phyloP scores from a whole-genome alignment of 208 protist genomes.

The Trypanosoma lewisi region DNA sequence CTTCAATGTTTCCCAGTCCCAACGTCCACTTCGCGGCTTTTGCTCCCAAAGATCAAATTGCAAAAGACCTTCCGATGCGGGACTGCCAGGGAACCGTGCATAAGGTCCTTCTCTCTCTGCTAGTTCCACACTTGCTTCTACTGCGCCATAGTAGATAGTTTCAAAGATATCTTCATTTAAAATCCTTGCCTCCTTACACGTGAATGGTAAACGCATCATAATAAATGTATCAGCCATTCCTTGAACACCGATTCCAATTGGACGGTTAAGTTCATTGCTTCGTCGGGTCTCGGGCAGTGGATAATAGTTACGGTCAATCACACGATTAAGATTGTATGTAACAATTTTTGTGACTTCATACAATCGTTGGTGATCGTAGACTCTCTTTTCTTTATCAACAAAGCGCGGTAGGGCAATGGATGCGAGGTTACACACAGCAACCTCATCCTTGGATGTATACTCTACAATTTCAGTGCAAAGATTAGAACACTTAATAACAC shows the following conservation, averaged over 20 bases:
- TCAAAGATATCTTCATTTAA: slow-evolving; percentile 99
- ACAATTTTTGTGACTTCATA: slow-evolving; percentile 92
- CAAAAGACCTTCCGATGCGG: slow-evolving; percentile 95
- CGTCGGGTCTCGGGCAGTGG: slow-evolving; percentile 93
- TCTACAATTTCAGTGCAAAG: slow-evolving; percentile 99
- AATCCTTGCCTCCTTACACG: slow-evolving; percentile 80
- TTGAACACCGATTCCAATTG: slow-evolving; percentile 98
- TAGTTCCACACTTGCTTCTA: slow-evolving; percentile 90
- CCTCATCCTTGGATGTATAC: slow-evolving; percentile 97
- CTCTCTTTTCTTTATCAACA: slow-evolving; percentile 67
- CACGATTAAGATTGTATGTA: slow-evolving; percentile 97
- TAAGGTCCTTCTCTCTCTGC: slow-evolving; percentile 95
- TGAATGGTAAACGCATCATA: slow-evolving; percentile 94
- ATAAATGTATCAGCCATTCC: slow-evolving; percentile 99
- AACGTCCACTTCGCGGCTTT: slow-evolving; percentile 78
- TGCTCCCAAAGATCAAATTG: slow-evolving; percentile 98
- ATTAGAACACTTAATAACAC: slow-evolving; percentile 98
- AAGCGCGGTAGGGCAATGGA: slow-evolving; percentile 98
- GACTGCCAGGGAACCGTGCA: slow-evolving; percentile 93
- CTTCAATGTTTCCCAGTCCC: slow-evolving; percentile 96
- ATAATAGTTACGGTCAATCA: slow-evolving; percentile 99
- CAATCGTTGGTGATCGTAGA: slow-evolving; percentile 91
- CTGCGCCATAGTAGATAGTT: slow-evolving; percentile 98
- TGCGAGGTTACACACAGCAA: slow-evolving; percentile 99
- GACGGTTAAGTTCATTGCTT: slow-evolving; percentile 97